Percentiles rank a stretch among this genome's conserved stretches.
phyloP scores from a whole-genome alignment of 805 yeast species.

The Candida insectalens region DNA sequence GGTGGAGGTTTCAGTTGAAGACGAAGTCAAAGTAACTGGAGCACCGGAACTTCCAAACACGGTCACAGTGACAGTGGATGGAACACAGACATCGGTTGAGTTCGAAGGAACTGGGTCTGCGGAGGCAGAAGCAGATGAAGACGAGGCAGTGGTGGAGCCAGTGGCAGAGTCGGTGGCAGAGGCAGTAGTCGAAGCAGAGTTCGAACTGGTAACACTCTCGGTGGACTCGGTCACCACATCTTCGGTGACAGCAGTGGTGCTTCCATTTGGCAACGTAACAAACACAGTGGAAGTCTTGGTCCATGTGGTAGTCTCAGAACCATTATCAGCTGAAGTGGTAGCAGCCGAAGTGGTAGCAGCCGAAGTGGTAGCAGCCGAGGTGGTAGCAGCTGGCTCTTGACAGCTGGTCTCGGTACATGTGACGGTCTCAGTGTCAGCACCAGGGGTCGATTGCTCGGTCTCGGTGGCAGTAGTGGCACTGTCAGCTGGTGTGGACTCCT shows the following conservation, averaged over 20 bases:
- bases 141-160: constrained; percentile 5
- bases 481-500: too few relatives aligned
- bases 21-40: constrained; percentile 6
- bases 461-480: neutral
- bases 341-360: constrained; percentile 4
- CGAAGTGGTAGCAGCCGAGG: constrained; percentile 6
- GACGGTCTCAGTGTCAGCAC: neutral
- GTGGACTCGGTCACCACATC: constrained; percentile 4
- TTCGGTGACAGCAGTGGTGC: constrained; percentile 4
- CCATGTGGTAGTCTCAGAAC: constrained; percentile 10
- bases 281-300: constrained; percentile 10
- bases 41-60: constrained; percentile 8
- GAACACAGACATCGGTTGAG: constrained; percentile 5
- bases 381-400: constrained; percentile 4
- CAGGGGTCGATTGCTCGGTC: neutral
- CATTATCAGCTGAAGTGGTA: constrained; percentile 3
- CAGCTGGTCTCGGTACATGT: constrained; percentile 4
- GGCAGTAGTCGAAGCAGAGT: constrained; percentile 4
- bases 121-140: constrained; percentile 5
- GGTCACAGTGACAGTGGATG: constrained; percentile 22
- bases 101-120: constrained; percentile 4
- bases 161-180: constrained; percentile 4
- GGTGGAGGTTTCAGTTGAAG: constrained; percentile 11
- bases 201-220: constrained; percentile 4
- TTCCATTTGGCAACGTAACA: constrained; percentile 5